Evolutionary conservation across 2,329 filamentous ascomycete genomes (phyloP).

Genomic region (Zasmidium cellare): DNA sequence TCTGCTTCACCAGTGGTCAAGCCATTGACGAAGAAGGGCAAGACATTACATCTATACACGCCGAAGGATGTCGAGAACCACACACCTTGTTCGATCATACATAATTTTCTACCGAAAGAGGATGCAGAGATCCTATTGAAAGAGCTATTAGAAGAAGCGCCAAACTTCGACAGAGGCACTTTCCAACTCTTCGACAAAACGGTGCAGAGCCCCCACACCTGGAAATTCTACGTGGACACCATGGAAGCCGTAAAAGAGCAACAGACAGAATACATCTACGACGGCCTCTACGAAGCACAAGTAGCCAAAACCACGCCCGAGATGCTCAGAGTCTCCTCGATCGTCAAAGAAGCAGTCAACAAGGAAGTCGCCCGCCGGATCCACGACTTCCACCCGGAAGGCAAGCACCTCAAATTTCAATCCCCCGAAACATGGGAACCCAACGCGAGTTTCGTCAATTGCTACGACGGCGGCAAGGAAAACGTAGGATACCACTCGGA

Average conservation of each 20-base stretch:
- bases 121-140: constrained; percentile 72
- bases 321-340: constrained; percentile 67
- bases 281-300: constrained; percentile 69
- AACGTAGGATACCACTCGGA: constrained; percentile 92
- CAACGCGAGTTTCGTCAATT: constrained; percentile 93
- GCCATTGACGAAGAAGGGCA: constrained; percentile 70
- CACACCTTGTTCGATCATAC: constrained; percentile 88
- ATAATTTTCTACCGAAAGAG: constrained; percentile 77
- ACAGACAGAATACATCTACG: constrained; percentile 81
- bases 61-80: constrained; percentile 77
- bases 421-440: constrained; percentile 71
- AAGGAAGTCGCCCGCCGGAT: constrained; percentile 72
- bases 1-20: constrained; percentile 7
- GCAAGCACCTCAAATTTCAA: constrained; percentile 76
- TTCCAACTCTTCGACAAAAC: constrained; percentile 89
- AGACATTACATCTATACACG: constrained; percentile 80
- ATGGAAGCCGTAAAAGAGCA: constrained; percentile 68
- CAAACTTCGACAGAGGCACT: constrained; percentile 67
- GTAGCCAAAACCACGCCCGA: constrained; percentile 74
- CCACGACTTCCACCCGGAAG: constrained; percentile 63
- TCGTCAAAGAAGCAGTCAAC: constrained; percentile 77
- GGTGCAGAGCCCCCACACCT: constrained; percentile 81
- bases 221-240: constrained; percentile 78
- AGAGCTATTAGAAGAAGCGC: constrained; percentile 74
- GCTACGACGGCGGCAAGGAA: constrained; percentile 78